Conservation (phyloP, 2,329 filamentous ascomycete species). For the Colletotrichum sp. region DNA sequence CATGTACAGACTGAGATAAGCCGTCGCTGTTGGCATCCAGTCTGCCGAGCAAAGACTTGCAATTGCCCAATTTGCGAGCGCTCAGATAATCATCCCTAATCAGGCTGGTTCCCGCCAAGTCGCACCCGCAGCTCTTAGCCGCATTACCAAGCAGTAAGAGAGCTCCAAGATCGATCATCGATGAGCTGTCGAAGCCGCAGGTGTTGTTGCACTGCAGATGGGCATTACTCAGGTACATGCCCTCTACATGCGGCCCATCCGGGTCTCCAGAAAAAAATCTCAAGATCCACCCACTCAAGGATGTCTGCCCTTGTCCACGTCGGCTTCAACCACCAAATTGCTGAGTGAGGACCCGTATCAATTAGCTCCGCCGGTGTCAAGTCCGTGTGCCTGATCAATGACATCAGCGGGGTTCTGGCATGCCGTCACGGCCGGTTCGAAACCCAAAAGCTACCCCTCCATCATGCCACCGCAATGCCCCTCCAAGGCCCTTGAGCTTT, state of each 20-base stretch:
- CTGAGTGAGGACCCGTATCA: slow-evolving; percentile 1
- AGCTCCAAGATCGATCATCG: neutral
- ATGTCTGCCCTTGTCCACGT: neutral
- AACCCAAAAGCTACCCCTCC: slow-evolving; percentile 16
- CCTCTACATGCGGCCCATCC: slow-evolving; percentile 7
- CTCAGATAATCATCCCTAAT: neutral
- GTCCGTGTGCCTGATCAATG: slow-evolving; percentile 5
- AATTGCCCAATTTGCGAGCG: neutral
- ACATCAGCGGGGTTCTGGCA: slow-evolving; percentile 16
- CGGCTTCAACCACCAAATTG: neutral
- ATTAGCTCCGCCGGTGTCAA: neutral
- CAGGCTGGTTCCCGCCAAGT: neutral
- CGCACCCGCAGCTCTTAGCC: neutral
- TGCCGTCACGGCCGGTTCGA: slow-evolving; percentile 15
- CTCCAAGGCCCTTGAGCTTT: neutral
- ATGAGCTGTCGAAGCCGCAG: slow-evolving; percentile 4
- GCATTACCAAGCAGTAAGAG: neutral
- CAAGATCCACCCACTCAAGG: neutral
- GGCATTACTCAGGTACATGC: neutral
- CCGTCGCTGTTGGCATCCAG: neutral
- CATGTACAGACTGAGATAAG: neutral
- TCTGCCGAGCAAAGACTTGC: neutral
- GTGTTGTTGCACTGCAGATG: neutral
- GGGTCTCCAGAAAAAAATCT: slow-evolving; percentile 1
- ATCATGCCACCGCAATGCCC: slow-evolving; percentile 8